Conservation (phyloP, 2,329 filamentous ascomycete species). For the Clarireedia hainanense region DNA sequence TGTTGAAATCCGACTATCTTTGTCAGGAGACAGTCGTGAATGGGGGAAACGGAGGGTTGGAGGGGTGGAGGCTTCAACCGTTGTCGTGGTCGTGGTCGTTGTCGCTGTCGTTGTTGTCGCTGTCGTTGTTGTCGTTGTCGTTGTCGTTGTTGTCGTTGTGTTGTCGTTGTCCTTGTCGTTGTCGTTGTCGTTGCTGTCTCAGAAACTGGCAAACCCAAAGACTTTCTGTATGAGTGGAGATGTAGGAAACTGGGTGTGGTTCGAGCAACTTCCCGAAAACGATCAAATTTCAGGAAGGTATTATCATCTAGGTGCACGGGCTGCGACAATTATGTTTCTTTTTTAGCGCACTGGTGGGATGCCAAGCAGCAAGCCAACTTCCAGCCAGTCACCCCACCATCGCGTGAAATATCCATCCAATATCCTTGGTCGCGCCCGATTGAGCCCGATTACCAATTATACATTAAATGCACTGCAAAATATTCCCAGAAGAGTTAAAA, state of each 20-base stretch:
- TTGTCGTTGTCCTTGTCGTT: neutral
- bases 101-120: neutral
- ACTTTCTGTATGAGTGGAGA: too few species aligned
- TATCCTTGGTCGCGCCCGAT: neutral
- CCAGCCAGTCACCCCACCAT: too few species aligned
- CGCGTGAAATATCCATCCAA: neutral
- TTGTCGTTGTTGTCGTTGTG: neutral
- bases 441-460: too few species aligned
- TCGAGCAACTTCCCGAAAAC: neutral
- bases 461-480: too few species aligned
- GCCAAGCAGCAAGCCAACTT: neutral
- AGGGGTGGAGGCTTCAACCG: neutral
- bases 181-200: neutral
- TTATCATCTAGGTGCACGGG: neutral
- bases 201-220: too few species aligned
- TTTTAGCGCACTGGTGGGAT: neutral
- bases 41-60: too few species aligned
- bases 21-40: too few species aligned
- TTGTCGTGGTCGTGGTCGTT: neutral
- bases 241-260: neutral
- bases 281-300: neutral
- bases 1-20: neutral
- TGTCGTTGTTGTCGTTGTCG: neutral
- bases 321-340: neutral
- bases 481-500: too few species aligned